phyloP scores from a whole-genome alignment of 202 grass and related monocot genomes.

The Bolboschoenoplectus hybrid region DNA sequence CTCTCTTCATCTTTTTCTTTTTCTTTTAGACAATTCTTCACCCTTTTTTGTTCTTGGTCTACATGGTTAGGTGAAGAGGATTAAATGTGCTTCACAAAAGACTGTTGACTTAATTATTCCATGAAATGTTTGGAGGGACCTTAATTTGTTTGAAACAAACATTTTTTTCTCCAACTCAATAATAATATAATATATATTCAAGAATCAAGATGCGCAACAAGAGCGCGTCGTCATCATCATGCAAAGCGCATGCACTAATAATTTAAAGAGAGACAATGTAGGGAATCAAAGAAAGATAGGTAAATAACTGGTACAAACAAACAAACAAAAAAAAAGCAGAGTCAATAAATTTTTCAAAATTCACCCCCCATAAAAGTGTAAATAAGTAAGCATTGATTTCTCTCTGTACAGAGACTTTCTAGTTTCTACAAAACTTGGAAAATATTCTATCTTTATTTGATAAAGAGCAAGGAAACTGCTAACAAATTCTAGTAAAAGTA shows the following conservation, averaged over 20 bases:
- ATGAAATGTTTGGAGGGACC: neutral
- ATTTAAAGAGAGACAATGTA: slow-evolving; percentile 6
- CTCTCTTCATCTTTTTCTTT: neutral
- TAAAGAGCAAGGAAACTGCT: neutral
- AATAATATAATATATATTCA: slow-evolving; percentile 15
- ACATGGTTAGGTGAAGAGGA: slow-evolving; percentile 20
- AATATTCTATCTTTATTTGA: neutral
- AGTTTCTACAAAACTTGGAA: neutral
- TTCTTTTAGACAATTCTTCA: neutral
- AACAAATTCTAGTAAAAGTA: slow-evolving; percentile 3
- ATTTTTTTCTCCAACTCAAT: neutral
- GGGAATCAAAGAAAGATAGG: slow-evolving; percentile 23
- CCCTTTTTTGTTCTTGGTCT: slow-evolving; percentile 6
- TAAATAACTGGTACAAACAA: neutral
- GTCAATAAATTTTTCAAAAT: neutral
- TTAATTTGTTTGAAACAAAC: neutral
- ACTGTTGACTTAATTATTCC: neutral
- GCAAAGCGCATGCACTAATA: slow-evolving; percentile 23
- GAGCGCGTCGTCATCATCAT: slow-evolving; percentile 22
- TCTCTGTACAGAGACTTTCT: neutral
- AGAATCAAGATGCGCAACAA: slow-evolving; percentile 26
- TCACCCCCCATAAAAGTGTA: slow-evolving; percentile 11
- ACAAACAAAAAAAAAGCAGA: neutral
- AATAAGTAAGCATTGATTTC: neutral
- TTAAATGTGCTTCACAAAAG: slow-evolving; percentile 16